Conservation (phyloP, 106 monocot genomes). For the Triglochin maritima region DNA sequence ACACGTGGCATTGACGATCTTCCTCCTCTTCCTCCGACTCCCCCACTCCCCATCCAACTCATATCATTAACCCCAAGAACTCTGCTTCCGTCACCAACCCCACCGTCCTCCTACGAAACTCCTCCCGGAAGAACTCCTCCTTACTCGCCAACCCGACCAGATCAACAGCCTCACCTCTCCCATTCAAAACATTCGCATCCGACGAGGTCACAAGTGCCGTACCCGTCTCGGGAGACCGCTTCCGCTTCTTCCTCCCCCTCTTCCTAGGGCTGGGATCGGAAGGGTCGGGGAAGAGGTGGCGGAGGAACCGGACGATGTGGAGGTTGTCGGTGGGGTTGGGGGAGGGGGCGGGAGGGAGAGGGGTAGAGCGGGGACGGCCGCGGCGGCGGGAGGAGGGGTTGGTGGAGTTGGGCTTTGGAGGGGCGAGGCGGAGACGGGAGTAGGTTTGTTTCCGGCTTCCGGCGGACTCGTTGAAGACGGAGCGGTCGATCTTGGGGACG, state of each 20-base stretch:
- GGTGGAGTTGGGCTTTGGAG: constrained; percentile 25
- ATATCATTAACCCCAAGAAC: constrained; percentile 24
- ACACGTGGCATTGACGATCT: constrained; percentile 30
- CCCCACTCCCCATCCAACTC: constrained; percentile 47
- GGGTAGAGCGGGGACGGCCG: constrained; percentile 20
- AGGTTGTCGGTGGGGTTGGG: constrained; percentile 29
- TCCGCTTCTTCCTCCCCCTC: constrained; percentile 5
- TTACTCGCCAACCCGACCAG: constrained; percentile 23
- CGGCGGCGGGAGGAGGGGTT: constrained; percentile 20
- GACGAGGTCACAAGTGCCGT: too few relatives aligned
- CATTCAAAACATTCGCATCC: constrained; percentile 25
- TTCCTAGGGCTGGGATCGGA: neutral
- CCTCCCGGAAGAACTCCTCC: constrained; percentile 30
- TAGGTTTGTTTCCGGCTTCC: constrained; percentile 81
- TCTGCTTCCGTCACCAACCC: constrained; percentile 31
- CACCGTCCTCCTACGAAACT: constrained; percentile 31
- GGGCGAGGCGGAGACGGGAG: constrained; percentile 63
- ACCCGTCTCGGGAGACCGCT: neutral
- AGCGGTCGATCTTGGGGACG: constrained; percentile 71
- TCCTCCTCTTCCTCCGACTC: constrained; percentile 44
- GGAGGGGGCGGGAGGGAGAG: constrained; percentile 2
- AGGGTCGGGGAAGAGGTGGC: constrained; percentile 32
- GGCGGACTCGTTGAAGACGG: constrained; percentile 85
- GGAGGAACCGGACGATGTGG: constrained; percentile 39
- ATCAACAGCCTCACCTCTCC: constrained; percentile 22